Evolutionary conservation across 108 stramenopile species (phyloP), one percentile per base, ranked within the genome.

Genomic region (Nitzschia palea): DNA sequence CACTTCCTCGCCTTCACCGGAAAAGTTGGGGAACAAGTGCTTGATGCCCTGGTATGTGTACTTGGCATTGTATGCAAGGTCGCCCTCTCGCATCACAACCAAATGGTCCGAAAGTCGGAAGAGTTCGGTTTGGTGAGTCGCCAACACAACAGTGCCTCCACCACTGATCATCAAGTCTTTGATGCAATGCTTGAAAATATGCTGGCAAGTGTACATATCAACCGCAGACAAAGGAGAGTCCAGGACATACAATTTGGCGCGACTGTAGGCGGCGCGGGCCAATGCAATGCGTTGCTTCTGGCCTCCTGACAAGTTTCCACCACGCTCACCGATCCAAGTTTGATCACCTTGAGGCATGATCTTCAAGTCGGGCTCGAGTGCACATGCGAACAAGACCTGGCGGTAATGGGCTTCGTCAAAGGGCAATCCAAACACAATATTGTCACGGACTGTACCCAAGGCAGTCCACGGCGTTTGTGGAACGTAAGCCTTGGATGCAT

Each of bases 191-290:
- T 79, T 59, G 78, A 97, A 98, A 31, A 99, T 66, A 68, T 96
- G 96, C 62, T 97, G 90, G 0, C 96, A 97, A 1, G 98, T 97
- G 62, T 98, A 92, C 25, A 97, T 81, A 80, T 99, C 98, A 2
- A 98, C 95, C 6, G 98, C 98, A 9, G 91, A 94, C 5, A 96
- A 74, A 3, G 93, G 94, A 54, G 96, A 96, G 70, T 97, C 96
- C 65, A 97, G 53, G 1, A 94, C 51, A 25, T 87, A 51, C 31
- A 97, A 44, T 28, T 74, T 58, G n/a, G 83, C 61, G 48, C 37
- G 48, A 10, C 83, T 74, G 59, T 94, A 97, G 68, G 94, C 76
- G 23, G 95, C 94, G 0, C 98, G 67, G 3, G 97, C 97, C 5
- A 99, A 74, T 8, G 80, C 63, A 28, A 99, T 87, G 28, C 98